These are phyloP conservation scores for Dichomitus squalens DNA, from an alignment of 1,284 basidiomycete genomes.

Conservation along the genomic window DNA sequence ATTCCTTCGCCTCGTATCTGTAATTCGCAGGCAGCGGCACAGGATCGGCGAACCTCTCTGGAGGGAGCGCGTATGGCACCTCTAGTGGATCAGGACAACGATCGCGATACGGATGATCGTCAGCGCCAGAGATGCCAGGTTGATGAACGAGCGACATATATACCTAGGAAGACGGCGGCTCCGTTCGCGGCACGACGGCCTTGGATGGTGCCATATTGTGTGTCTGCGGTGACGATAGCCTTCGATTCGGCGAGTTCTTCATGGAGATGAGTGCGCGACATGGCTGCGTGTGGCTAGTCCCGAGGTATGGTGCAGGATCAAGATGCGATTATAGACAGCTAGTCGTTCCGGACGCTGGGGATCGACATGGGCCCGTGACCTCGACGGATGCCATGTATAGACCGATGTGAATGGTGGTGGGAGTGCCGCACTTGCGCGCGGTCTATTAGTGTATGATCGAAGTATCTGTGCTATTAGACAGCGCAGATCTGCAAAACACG, in stretches of 20 bases:
- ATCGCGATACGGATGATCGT: not conserved
- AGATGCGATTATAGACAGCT: no score
- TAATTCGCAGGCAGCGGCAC: constrained; percentile 53
- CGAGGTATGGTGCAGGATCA: no score
- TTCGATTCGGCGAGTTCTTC: constrained; percentile 36
- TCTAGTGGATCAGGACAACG: constrained; percentile 43
- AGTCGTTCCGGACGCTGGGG: no score
- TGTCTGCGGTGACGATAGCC: constrained; percentile 49
- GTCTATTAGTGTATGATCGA: no score
- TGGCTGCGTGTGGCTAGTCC: constrained; percentile 2
- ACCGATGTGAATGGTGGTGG: no score
- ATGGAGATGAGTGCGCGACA: constrained; percentile 30
- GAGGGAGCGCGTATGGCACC: constrained; percentile 71
- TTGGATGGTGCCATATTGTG: constrained; percentile 54
- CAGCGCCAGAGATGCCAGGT: not conserved
- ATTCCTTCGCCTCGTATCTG: constrained; percentile 61
- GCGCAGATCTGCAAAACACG: no score
- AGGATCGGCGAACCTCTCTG: constrained; percentile 65
- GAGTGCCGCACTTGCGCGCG: no score
- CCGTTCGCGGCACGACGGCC: constrained; percentile 64
- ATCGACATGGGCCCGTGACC: no score
- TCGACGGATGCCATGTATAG: no score
- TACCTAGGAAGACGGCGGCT: constrained; percentile 65
- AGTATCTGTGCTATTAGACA: no score
- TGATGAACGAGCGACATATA: not conserved